A percentile compares a stretch with the other conserved stretches of the same genome.
Evolutionary conservation across 768 basidiomycete species (phyloP).

Genomic region (Boletus sensibilis): DNA sequence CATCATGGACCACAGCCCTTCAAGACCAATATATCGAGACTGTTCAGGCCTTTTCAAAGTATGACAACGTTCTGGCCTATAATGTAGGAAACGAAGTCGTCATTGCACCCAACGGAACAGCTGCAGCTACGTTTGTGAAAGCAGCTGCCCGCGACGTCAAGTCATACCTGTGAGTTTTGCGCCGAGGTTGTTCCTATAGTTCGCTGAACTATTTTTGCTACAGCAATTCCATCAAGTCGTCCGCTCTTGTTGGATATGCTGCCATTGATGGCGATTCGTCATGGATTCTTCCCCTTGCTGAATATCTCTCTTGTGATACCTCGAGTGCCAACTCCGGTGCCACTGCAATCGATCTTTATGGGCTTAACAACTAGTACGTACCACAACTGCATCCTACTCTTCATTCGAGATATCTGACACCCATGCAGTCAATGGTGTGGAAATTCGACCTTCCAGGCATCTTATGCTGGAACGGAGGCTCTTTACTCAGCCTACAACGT

Average conservation of each 20-base stretch:
- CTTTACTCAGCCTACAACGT: constrained; percentile 68
- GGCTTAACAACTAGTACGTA: constrained; percentile 82
- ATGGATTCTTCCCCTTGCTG: constrained; percentile 67
- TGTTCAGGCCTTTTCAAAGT: constrained; percentile 77
- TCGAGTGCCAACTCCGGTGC: constrained; percentile 49
- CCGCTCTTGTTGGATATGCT: constrained; percentile 78
- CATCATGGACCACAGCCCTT: constrained; percentile 81
- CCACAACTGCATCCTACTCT: neutral
- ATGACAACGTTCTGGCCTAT: constrained; percentile 86
- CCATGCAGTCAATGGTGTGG: constrained; percentile 79
- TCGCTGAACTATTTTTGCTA: neutral
- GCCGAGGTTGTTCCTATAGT: neutral
- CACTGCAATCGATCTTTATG: constrained; percentile 79
- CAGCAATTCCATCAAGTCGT: constrained; percentile 63
- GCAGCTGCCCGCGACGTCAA: constrained; percentile 88
- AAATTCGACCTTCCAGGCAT: constrained; percentile 50
- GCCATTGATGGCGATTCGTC: constrained; percentile 70
- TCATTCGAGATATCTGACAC: neutral
- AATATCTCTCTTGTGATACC: constrained; percentile 77
- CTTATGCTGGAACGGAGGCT: constrained; percentile 55
- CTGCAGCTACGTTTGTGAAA: constrained; percentile 77
- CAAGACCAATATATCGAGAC: constrained; percentile 75
- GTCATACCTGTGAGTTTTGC: constrained; percentile 69
- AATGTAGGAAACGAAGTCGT: constrained; percentile 90
- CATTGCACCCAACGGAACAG: constrained; percentile 50